Conservation (phyloP, 2,329 filamentous ascomycete species). For the Metarhizium humberi region DNA sequence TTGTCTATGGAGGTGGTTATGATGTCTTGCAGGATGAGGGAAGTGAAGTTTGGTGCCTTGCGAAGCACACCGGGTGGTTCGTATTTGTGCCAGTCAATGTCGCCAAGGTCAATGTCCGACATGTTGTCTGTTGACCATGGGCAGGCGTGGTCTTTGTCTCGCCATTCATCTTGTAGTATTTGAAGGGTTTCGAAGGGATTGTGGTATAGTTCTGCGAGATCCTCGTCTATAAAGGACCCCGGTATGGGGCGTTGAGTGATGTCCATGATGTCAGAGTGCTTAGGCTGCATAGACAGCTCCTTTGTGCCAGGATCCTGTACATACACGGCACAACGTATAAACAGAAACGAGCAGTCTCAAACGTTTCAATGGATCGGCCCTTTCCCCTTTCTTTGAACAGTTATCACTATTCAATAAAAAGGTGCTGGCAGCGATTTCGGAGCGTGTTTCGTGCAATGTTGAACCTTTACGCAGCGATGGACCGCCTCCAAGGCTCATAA, state of each 20-base stretch:
- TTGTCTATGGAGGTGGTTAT: slow-evolving; percentile 35
- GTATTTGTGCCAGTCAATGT: slow-evolving; percentile 37
- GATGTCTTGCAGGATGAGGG: slow-evolving; percentile 31
- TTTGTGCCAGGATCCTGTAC: background rate
- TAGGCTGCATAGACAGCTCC: background rate
- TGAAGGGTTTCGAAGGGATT: slow-evolving; percentile 18
- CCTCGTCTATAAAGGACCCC: slow-evolving; percentile 19
- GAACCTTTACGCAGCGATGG: too few species aligned
- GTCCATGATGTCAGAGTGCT: background rate
- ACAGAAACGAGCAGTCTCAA: background rate
- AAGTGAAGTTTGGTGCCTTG: slow-evolving; percentile 26
- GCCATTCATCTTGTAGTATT: slow-evolving; percentile 14
- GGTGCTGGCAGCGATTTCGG: too few species aligned
- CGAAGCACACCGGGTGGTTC: slow-evolving; percentile 34
- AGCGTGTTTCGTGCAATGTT: too few species aligned
- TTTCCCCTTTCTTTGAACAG: too few species aligned
- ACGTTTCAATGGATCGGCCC: too few species aligned
- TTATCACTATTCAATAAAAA: too few species aligned
- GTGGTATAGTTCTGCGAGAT: slow-evolving; percentile 20
- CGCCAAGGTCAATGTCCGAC: slow-evolving; percentile 14
- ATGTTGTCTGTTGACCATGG: slow-evolving; percentile 15
- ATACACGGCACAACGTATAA: background rate
- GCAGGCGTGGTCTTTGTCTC: slow-evolving; percentile 9
- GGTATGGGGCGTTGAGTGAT: slow-evolving; percentile 16
- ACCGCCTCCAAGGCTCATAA: too few species aligned